Evolutionary conservation across 768 basidiomycete species (phyloP), one percentile per base, ranked within the genome.

Genomic region (Termitomyces sp.): DNA sequence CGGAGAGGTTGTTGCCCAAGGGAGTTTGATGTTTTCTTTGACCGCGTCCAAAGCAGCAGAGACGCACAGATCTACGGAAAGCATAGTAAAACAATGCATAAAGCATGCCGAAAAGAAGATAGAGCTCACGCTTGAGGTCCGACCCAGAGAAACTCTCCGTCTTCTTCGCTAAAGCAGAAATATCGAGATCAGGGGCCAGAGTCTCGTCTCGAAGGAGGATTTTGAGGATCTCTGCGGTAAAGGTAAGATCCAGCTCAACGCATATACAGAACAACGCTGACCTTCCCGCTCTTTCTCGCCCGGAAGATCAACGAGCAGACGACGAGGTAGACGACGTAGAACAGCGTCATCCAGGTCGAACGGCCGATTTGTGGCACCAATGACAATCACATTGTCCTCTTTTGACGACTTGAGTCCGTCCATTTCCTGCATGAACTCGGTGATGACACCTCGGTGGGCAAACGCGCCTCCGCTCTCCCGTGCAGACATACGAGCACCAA

Each of bases 351-450:
- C 91, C 32, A 94, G 73, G 65, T 94, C 91, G 64, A 92, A 94
- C 0, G 91, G 91, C 61, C 94, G 72, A 69, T 98, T 98, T 2
- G 95, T 97, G 2, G 94, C 94, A 40, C 95, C 94, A 51, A 98
- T 93, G 48, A 98, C 86, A 55, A 96, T 87, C 55, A 97, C 84
- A 59, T 83, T 84, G 60, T 90, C 84, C 53, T 93, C 89, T 60
- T 80, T 81, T 28, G 85, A 86, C 9, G 89, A 82, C 67, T 85
- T 89, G 56, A 98, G 73, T 3, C 94, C 94, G 64, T 98, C 94
- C 94, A 98, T 96, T 68, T 96, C 93, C 66, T 91, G 90, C 91
- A 94, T 93, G 69, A 93, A 93, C 69, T 94, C 90, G 10, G 91
- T 94, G 67, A 91, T 88, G 51, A 95, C 84, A 44, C 91, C 89